These are phyloP conservation scores for Teunomyces pallodes DNA, from an alignment of 805 yeast genomes.

Conservation along the genomic window DNA sequence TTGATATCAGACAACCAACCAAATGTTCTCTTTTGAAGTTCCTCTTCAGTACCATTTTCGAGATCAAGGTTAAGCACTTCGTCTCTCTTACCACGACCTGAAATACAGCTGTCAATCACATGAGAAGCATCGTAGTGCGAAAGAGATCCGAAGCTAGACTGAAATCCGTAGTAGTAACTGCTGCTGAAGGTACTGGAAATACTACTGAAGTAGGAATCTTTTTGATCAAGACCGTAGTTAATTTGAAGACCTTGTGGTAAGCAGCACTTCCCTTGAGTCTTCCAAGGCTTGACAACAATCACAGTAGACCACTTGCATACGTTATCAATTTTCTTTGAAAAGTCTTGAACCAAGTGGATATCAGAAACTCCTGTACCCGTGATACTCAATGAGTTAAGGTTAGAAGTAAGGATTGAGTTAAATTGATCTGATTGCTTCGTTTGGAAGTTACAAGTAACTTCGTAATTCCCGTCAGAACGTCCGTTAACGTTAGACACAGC, in stretches of 20 bases:
- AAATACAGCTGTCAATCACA: slow-evolving; percentile 1
- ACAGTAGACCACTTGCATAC: slow-evolving; percentile 21
- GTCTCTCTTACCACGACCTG: slow-evolving; percentile 9
- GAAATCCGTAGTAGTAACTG: slow-evolving; percentile 6
- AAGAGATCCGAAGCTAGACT: neutral
- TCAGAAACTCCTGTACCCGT: slow-evolving; percentile 22
- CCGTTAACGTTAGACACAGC: slow-evolving; percentile 21
- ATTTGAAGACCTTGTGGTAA: slow-evolving; percentile 22
- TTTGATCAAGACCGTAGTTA: slow-evolving; percentile 10
- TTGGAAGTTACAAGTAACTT: slow-evolving; percentile 22
- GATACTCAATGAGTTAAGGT: slow-evolving; percentile 15
- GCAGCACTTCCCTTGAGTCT: slow-evolving; percentile 18
- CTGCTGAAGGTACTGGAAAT: slow-evolving; percentile 9
- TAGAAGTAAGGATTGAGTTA: slow-evolving; percentile 11
- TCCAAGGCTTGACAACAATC: slow-evolving; percentile 18
- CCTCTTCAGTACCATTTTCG: neutral
- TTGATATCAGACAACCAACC: slow-evolving; percentile 5
- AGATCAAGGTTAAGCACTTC: neutral
- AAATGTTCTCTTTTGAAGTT: slow-evolving; percentile 3
- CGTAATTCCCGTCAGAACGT: slow-evolving; percentile 16
- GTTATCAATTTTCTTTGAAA: slow-evolving; percentile 12
- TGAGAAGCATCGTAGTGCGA: slow-evolving; percentile 5
- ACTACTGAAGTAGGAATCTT: slow-evolving; percentile 4
- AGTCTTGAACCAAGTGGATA: slow-evolving; percentile 11
- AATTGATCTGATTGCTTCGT: slow-evolving; percentile 19